A percentile compares a stretch with the other conserved stretches of the same genome.
Evolutionary conservation across 2,329 filamentous ascomycete genomes (phyloP).

Genomic region (Saccharata proteae): DNA sequence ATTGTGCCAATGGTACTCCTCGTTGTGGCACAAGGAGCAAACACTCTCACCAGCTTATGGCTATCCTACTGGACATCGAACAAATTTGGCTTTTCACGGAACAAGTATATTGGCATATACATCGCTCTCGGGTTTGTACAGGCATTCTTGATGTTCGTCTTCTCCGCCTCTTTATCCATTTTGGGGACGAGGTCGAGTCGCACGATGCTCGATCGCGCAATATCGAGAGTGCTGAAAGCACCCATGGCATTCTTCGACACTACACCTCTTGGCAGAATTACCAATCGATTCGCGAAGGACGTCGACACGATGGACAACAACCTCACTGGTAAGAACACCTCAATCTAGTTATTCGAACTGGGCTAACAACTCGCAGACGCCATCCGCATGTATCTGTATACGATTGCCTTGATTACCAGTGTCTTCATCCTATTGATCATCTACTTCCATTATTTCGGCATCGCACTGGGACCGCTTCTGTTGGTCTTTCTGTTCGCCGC

Average conservation of each 20-base stretch:
- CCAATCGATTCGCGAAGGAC: conserved; percentile 90
- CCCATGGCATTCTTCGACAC: conserved; percentile 93
- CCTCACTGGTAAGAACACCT: too few species aligned
- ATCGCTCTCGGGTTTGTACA: conserved; percentile 61
- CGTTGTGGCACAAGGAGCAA: conserved; percentile 64
- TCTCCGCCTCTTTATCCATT: conserved; percentile 66
- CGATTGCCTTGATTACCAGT: conserved; percentile 65
- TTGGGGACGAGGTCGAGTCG: conserved; percentile 74
- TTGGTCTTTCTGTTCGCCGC: conserved; percentile 71
- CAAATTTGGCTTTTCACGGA: conserved; percentile 55
- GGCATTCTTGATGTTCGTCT: conserved; percentile 64
- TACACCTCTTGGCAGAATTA: conserved; percentile 86
- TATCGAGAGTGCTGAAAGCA: conserved; percentile 58
- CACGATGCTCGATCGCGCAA: conserved; percentile 67
- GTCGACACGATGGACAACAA: conserved; percentile 96
- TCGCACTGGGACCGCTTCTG: conserved; percentile 57
- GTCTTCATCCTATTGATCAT: conserved; percentile 86
- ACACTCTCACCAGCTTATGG: conserved; percentile 83
- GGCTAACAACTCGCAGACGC: too few species aligned
- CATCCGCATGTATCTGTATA: conserved; percentile 86
- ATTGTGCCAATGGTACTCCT: conserved; percentile 53
- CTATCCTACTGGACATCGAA: conserved; percentile 86
- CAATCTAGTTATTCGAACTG: too few species aligned
- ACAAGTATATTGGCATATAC: conserved; percentile 58
- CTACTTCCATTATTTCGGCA: conserved; percentile 84